A percentile compares a stretch with the other conserved stretches of the same genome.
These are phyloP conservation scores for Penicillium tannophilum DNA, from an alignment of 495 filamentous ascomycete species.

Conservation along the genomic window DNA sequence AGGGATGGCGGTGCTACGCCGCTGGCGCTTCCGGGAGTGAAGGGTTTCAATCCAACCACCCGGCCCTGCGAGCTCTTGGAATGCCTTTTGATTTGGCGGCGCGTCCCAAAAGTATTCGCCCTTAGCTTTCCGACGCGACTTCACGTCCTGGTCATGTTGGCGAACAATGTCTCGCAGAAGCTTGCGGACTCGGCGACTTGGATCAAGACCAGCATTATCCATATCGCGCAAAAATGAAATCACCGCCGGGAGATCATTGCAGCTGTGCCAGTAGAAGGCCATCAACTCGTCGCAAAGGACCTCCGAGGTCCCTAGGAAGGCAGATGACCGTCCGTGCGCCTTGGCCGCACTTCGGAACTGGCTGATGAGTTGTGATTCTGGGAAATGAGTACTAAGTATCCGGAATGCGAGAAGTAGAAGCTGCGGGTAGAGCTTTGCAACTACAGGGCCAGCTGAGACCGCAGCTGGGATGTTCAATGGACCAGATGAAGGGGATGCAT, in stretches of 20 bases:
- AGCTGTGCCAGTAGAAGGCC: slow-evolving; percentile 61
- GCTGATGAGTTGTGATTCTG: slow-evolving; percentile 60
- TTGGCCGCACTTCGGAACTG: slow-evolving; percentile 71
- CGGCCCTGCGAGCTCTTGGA: slow-evolving; percentile 29
- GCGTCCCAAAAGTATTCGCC: slow-evolving; percentile 43
- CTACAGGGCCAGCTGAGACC: slow-evolving; percentile 53
- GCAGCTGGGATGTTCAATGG: slow-evolving; percentile 32
- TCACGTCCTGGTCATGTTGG: slow-evolving; percentile 27
- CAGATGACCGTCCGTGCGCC: slow-evolving; percentile 66
- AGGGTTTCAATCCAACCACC: slow-evolving; percentile 33
- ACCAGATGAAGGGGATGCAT: slow-evolving; percentile 1
- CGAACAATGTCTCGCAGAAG: slow-evolving; percentile 46
- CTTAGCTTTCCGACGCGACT: slow-evolving; percentile 3
- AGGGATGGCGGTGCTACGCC: background rate
- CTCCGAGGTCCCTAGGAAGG: slow-evolving; percentile 72
- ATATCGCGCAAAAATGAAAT: slow-evolving; percentile 72
- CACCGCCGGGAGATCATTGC: slow-evolving; percentile 62
- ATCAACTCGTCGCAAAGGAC: slow-evolving; percentile 76
- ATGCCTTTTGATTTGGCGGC: slow-evolving; percentile 36
- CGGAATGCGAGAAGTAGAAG: slow-evolving; percentile 65
- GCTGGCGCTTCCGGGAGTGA: background rate
- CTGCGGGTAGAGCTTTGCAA: slow-evolving; percentile 67
- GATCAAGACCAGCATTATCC: slow-evolving; percentile 67
- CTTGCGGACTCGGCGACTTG: slow-evolving; percentile 55
- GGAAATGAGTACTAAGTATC: slow-evolving; percentile 62